A percentile compares a stretch with the other conserved stretches of the same genome.
These are phyloP conservation scores for Laetiporus sulphureus DNA, from an alignment of 1,284 basidiomycete species.

Conservation along the genomic window DNA sequence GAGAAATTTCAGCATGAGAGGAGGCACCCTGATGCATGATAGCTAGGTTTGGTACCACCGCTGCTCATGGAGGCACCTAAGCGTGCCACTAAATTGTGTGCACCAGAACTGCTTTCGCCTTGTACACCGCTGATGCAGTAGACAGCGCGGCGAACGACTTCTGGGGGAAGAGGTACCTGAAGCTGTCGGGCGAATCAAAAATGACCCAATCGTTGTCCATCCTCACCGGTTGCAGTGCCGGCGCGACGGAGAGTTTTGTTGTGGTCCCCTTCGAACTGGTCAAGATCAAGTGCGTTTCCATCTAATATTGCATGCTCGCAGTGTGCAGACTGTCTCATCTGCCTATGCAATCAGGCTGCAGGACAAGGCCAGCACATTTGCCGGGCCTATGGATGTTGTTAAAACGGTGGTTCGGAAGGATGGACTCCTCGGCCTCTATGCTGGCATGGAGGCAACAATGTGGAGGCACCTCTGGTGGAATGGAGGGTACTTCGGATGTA, in stretches of 20 bases:
- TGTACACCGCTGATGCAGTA: too few relatives aligned
- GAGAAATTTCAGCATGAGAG: too few relatives aligned
- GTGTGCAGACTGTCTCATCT: background rate
- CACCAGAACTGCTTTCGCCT: constrained; percentile 2
- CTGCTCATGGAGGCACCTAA: constrained; percentile 96
- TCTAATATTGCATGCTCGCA: background rate
- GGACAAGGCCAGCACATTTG: constrained; percentile 85
- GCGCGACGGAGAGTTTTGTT: constrained; percentile 92
- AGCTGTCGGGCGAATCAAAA: constrained; percentile 61
- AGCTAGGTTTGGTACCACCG: constrained; percentile 91
- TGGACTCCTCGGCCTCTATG: constrained; percentile 81
- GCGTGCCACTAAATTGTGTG: constrained; percentile 94
- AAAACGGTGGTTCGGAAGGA: constrained; percentile 71
- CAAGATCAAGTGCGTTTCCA: constrained; percentile 70
- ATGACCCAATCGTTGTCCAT: constrained; percentile 88
- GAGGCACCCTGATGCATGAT: too few relatives aligned
- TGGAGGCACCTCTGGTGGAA: constrained; percentile 93
- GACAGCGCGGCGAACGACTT: constrained; percentile 82
- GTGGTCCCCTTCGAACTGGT: constrained; percentile 96
- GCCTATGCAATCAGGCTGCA: constrained; percentile 55
- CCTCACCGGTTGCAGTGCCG: constrained; percentile 88
- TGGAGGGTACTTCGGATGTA: constrained; percentile 91
- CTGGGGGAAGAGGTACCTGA: constrained; percentile 81
- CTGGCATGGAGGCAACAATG: constrained; percentile 93
- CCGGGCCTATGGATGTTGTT: constrained; percentile 89